Evolutionary conservation across 345 rosid genomes (phyloP), one percentile per base, ranked within the genome.

Genomic region (Citrus hindsii): DNA sequence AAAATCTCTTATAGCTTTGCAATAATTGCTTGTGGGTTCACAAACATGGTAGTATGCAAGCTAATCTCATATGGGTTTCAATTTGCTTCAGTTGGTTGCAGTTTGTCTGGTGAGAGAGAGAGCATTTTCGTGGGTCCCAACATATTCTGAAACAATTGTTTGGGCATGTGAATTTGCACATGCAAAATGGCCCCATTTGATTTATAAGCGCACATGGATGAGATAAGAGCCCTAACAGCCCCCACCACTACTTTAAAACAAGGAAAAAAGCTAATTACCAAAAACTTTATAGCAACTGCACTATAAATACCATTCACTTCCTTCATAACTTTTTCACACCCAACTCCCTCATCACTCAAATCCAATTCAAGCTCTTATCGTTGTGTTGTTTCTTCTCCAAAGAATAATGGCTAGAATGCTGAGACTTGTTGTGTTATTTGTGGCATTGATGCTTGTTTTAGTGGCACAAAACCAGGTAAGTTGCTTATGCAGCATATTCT

Each of bases 401-500:
- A 48, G 28, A 46, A 65, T n/a, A 25, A 85, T 85, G 87, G 79
- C 81, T 0, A 77, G 48, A 60, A 33, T 37, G 21, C 33, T 30
- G 9, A 38, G 76, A 73, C 27, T 51, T 71, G 66, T 74, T 24
- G 21, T 77, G 35, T 60, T 85, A 13, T 65, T 35, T 58, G 21
- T 56, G 14, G 67, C 67, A 25, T 53, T 79, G 51, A 40, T 80
- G 81, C 82, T 84, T 40, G 79, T 79, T 81, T 74, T 76, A 13
- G 56, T 55, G 1, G 78, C 30, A 21, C 71, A 79, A 58, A 76
- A 74, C 16, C 76, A 73, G 82, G 87, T 84, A 9, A 40, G 59
- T 58, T 38, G 5, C 13, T 71, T 2, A 40, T 48, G 53, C 53
- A 48, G 16, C 19, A 12, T 16, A 13, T 48, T 12, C 19, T 48